Conservation (phyloP, 352 stramenopile genomes). For the Phytophthora boehmeriae region DNA sequence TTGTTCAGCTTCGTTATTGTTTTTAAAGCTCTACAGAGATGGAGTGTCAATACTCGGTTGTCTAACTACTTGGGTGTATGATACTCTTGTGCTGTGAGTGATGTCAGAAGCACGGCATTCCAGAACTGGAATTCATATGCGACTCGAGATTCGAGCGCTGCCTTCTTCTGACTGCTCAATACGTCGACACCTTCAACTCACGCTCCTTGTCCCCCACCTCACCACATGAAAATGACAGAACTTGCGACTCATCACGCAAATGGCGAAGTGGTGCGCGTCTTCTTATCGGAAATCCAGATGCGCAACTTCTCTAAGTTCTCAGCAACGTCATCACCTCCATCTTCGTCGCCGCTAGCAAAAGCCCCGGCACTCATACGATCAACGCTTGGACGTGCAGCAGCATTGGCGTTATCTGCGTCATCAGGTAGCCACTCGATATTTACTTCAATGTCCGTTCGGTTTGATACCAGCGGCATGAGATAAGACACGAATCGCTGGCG, state of each 20-base stretch:
- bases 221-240: constrained; percentile 28
- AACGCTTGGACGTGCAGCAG: constrained; percentile 35
- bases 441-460: constrained; percentile 83
- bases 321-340: constrained; percentile 13
- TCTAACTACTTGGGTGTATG: constrained; percentile 30
- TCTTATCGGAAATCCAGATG: constrained; percentile 90
- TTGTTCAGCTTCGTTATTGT: neutral
- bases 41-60: constrained; percentile 4
- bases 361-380: constrained; percentile 47
- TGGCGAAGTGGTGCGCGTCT: constrained; percentile 75
- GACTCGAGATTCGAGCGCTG: no score
- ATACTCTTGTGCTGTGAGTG: constrained; percentile 8
- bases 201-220: constrained; percentile 22
- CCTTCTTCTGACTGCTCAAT: no score
- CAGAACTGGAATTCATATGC: neutral
- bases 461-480: constrained; percentile 82
- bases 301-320: constrained; percentile 79
- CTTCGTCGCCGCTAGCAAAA: constrained; percentile 26
- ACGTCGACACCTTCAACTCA: no score
- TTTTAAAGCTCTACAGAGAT: constrained; percentile 10
- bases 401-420: constrained; percentile 44
- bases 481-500: constrained; percentile 78
- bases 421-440: constrained; percentile 85
- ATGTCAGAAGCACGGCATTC: constrained; percentile 1
- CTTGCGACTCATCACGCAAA: constrained; percentile 42